Conservation (phyloP, 139 green algal species). For the Chlamydomonas urium region DNA sequence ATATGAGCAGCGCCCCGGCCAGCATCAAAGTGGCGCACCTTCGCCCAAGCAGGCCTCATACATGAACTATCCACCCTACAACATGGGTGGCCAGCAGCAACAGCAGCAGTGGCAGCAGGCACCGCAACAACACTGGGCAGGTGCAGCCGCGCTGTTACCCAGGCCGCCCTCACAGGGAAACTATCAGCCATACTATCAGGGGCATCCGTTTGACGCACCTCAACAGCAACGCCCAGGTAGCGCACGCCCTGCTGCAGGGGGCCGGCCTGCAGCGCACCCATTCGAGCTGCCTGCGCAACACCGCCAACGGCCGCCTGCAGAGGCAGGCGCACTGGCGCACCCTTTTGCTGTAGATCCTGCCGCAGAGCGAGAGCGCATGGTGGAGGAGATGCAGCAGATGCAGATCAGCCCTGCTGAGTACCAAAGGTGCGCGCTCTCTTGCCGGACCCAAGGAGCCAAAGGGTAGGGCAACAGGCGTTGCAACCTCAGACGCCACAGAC, state of each 20-base stretch:
- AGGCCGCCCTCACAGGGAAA: too few species aligned
- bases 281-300: not conserved
- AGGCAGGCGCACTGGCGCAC: not conserved
- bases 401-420: slow-evolving; percentile 18
- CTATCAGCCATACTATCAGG: too few species aligned
- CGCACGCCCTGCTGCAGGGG: too few species aligned
- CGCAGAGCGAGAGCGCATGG: slow-evolving; percentile 23
- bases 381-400: slow-evolving; percentile 33
- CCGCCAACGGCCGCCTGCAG: not conserved
- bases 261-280: not conserved
- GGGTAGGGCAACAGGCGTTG: not conserved
- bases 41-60: not conserved
- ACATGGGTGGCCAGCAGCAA: slow-evolving; percentile 8
- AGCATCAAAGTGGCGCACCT: not conserved
- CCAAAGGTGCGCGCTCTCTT: not conserved
- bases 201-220: too few species aligned
- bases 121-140: not conserved
- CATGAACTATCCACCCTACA: slow-evolving; percentile 13
- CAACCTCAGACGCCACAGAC: too few species aligned
- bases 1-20: slow-evolving; percentile 12
- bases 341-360: slow-evolving; percentile 1
- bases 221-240: too few species aligned
- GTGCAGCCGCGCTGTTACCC: not conserved
- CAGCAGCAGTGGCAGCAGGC: slow-evolving; percentile 17
- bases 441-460: not conserved